Evolutionary conservation across 805 yeast genomes (phyloP).

Genomic region (Komagataella pastoris): DNA sequence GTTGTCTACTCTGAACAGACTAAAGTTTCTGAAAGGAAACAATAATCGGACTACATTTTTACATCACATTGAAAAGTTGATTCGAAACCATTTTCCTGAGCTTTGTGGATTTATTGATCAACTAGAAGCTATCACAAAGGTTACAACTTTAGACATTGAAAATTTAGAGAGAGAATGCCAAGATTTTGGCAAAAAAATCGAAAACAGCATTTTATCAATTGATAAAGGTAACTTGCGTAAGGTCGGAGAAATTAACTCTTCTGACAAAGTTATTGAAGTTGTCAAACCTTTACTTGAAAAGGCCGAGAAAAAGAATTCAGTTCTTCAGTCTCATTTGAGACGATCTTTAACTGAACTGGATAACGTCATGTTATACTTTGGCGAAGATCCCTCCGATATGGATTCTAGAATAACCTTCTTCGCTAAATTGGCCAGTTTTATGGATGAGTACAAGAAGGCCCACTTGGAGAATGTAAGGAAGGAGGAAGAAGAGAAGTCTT

Average conservation of each 20-base stretch:
- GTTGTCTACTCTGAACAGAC: conserved; percentile 52
- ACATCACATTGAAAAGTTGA: conserved; percentile 60
- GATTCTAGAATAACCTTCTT: conserved; percentile 47
- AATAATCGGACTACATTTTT: conserved; percentile 58
- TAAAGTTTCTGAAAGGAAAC: conserved; percentile 59
- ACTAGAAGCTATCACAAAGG: conserved; percentile 33
- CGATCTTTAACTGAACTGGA: conserved; percentile 39
- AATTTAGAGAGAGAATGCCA: conserved; percentile 45
- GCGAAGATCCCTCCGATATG: conserved; percentile 50
- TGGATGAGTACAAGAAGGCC: conserved; percentile 47
- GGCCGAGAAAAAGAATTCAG: conserved; percentile 31
- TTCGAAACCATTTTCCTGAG: conserved; percentile 56
- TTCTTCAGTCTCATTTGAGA: conserved; percentile 35
- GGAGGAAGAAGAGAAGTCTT: conserved; percentile 56
- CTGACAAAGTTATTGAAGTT: conserved; percentile 43
- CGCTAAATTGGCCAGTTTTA: conserved; percentile 45
- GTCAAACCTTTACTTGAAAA: conserved; percentile 29
- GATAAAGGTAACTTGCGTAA: conserved; percentile 57
- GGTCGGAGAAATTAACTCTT: conserved; percentile 47
- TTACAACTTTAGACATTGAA: conserved; percentile 51
- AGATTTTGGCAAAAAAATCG: conserved; percentile 37
- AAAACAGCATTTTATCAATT: conserved; percentile 37
- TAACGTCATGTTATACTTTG: conserved; percentile 53
- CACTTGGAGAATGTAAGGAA: conserved; percentile 50
- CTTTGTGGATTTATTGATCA: conserved; percentile 49